phyloP scores from a whole-genome alignment of 148 eudicot genomes.

The Euryodendron excelsum region DNA sequence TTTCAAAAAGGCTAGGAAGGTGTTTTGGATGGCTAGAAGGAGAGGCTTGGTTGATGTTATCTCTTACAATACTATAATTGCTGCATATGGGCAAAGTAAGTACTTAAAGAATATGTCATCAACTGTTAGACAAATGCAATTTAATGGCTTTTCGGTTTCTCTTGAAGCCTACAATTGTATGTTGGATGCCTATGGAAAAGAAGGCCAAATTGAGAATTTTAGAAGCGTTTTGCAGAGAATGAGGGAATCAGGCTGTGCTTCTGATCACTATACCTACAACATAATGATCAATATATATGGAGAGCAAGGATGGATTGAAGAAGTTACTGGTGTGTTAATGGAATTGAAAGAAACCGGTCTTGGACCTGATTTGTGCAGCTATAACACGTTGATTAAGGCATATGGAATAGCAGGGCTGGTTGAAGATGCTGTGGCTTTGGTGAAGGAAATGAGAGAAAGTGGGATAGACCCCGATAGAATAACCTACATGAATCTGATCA shows the following conservation, averaged over 20 bases:
- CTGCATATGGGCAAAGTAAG: slow-evolving; percentile 69
- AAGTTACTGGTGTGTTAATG: slow-evolving; percentile 55
- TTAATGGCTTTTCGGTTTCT: slow-evolving; percentile 81
- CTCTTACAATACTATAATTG: slow-evolving; percentile 86
- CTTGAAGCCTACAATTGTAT: slow-evolving; percentile 92
- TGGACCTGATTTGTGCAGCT: slow-evolving; percentile 79
- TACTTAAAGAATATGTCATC: slow-evolving; percentile 61
- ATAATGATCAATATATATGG: slow-evolving; percentile 87
- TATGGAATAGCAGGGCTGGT: slow-evolving; percentile 97
- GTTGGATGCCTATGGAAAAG: slow-evolving; percentile 89
- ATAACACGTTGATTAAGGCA: slow-evolving; percentile 92
- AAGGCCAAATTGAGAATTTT: slow-evolving; percentile 75
- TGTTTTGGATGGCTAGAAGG: slow-evolving; percentile 75
- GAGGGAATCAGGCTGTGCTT: slow-evolving; percentile 51
- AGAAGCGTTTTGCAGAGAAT: slow-evolving; percentile 59
- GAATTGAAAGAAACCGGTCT: slow-evolving; percentile 81
- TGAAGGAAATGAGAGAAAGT: slow-evolving; percentile 79
- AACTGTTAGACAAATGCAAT: slow-evolving; percentile 62
- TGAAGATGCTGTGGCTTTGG: slow-evolving; percentile 79
- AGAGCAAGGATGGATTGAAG: slow-evolving; percentile 88
- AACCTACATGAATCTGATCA: slow-evolving; percentile 66
- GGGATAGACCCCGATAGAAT: slow-evolving; percentile 70
- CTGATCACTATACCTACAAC: slow-evolving; percentile 77
- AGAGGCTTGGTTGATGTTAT: slow-evolving; percentile 65
- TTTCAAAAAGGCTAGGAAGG: slow-evolving; percentile 67